These are phyloP conservation scores for Phenoliferia sp. DNA, from an alignment of 1,284 basidiomycete species.

Conservation along the genomic window DNA sequence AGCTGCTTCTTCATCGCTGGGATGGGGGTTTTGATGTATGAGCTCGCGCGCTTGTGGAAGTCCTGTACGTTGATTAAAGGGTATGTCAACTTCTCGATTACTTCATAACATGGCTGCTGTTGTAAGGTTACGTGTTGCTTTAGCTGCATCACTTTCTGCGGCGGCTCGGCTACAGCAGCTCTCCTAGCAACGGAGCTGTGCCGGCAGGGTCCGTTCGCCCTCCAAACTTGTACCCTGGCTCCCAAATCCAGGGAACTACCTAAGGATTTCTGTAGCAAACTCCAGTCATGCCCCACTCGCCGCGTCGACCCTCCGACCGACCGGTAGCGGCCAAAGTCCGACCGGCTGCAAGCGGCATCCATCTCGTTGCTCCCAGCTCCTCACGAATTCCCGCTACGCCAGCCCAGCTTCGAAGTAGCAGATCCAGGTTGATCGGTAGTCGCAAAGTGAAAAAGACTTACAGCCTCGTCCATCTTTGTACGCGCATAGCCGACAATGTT, in stretches of 20 bases:
- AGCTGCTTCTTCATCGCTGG: slow-evolving; percentile 54
- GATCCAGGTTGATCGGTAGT: too few species aligned
- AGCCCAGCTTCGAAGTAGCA: too few species aligned
- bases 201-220: too few species aligned
- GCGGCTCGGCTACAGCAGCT: neutral
- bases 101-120: too few species aligned
- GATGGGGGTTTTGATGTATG: slow-evolving; percentile 71
- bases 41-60: slow-evolving; percentile 74
- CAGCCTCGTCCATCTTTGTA: slow-evolving; percentile 79
- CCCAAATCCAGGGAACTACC: too few species aligned
- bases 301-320: neutral
- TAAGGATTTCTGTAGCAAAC: too few species aligned
- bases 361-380: neutral
- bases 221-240: too few species aligned
- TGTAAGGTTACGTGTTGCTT: too few species aligned
- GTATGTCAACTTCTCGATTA: too few species aligned
- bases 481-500: slow-evolving; percentile 92
- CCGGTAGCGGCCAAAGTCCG: neutral
- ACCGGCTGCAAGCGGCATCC: neutral
- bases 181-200: neutral
- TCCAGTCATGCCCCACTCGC: neutral
- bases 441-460: too few species aligned
- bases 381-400: neutral
- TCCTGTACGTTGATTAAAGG: slow-evolving; percentile 50
- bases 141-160: too few species aligned